Conservation (phyloP, 306 rosid genomes). For the Vigna nakashimae region DNA sequence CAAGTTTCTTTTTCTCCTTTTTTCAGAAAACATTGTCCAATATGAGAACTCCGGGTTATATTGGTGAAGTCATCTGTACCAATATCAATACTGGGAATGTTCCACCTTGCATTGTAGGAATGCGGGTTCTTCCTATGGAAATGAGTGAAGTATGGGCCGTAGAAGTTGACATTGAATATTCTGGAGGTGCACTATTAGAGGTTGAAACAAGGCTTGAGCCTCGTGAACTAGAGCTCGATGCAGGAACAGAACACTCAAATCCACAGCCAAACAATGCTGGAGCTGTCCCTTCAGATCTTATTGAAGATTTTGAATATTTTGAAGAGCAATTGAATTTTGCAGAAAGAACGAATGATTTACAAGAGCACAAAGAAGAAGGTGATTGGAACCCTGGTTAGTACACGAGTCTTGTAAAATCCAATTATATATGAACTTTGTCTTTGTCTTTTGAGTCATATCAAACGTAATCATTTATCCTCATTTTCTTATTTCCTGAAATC, state of each 20-base stretch:
- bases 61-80: constrained; percentile 84
- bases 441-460: neutral
- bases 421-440: constrained; percentile 23
- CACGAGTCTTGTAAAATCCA: constrained; percentile 32
- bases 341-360: constrained; percentile 53
- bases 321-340: constrained; percentile 67
- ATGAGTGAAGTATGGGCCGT: constrained; percentile 84
- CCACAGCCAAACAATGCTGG: constrained; percentile 57
- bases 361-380: constrained; percentile 61
- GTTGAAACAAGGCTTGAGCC: constrained; percentile 89
- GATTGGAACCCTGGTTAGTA: constrained; percentile 59
- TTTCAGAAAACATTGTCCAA: constrained; percentile 69
- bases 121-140: constrained; percentile 88
- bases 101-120: constrained; percentile 78
- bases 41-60: constrained; percentile 82
- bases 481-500: constrained; percentile 23
- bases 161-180: constrained; percentile 87
- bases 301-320: constrained; percentile 74
- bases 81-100: constrained; percentile 70
- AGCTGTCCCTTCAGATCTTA: constrained; percentile 70
- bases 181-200: constrained; percentile 75
- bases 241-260: constrained; percentile 53
- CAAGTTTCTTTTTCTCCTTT: constrained; percentile 9
- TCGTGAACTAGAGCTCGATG: constrained; percentile 67
- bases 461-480: constrained; percentile 28